A percentile compares a stretch with the other conserved stretches of the same genome.
Conservation (phyloP, 192 early-diverging fungal genomes). For the Mortierella claussenii region DNA sequence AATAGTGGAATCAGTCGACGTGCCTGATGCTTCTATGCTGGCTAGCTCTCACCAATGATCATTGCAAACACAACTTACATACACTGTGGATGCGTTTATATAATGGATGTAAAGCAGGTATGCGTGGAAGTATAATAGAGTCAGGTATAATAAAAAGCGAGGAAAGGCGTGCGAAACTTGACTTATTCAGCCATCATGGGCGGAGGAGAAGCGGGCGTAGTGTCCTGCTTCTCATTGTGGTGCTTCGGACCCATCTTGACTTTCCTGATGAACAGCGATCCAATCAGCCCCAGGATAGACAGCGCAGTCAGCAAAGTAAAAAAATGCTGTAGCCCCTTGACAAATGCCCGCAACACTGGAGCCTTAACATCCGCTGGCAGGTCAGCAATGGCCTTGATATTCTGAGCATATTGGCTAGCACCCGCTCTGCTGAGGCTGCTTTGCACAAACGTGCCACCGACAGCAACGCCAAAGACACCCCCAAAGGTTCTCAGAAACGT, state of each 20-base stretch:
- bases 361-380: conserved; percentile 41
- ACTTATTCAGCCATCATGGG: conserved; percentile 30
- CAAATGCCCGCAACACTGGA: conserved; percentile 64
- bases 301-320: conserved; percentile 65
- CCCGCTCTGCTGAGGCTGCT: conserved; percentile 32
- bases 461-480: conserved; percentile 68
- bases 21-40: neutral
- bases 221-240: neutral
- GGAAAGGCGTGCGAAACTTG: too few species aligned
- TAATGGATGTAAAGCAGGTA: too few species aligned
- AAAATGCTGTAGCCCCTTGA: conserved; percentile 60
- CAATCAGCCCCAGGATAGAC: conserved; percentile 56
- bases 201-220: neutral
- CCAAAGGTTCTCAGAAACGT: conserved; percentile 59
- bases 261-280: conserved; percentile 60
- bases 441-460: conserved; percentile 65
- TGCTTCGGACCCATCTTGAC: conserved; percentile 38
- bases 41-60: neutral
- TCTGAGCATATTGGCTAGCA: conserved; percentile 43
- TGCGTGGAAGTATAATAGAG: too few species aligned
- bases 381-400: conserved; percentile 28
- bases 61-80: too few species aligned
- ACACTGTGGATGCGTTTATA: too few species aligned
- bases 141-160: too few species aligned
- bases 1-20: neutral